Evolutionary conservation across 129 eudicot genomes (phyloP).

Genomic region (Gnaphalium uliginosum): DNA sequence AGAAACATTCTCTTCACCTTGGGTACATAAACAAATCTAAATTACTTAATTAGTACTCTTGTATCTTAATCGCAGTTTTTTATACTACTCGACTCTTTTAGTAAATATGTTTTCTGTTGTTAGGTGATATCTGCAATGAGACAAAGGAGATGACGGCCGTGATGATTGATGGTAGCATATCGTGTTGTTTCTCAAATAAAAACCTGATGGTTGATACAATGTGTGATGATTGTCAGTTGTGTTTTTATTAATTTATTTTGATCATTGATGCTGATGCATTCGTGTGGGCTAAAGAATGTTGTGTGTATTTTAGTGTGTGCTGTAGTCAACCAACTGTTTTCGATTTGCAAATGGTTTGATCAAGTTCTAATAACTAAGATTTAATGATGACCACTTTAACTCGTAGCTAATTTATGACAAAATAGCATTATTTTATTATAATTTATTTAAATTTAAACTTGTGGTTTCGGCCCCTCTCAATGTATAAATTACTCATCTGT

Average conservation of each 20-base stretch:
- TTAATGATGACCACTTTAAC: too few species aligned
- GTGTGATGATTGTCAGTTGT: constrained; percentile 17
- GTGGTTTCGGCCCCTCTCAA: too few species aligned
- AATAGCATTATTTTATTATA: too few species aligned
- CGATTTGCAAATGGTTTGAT: constrained; percentile 5
- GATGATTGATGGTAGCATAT: background rate
- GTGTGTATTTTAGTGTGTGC: constrained; percentile 22
- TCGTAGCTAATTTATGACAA: too few species aligned
- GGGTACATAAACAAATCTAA: constrained; percentile 29
- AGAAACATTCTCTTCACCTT: constrained; percentile 36
- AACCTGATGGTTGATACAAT: constrained; percentile 15
- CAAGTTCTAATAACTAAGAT: constrained; percentile 6
- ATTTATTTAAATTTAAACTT: too few species aligned
- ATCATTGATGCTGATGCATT: constrained; percentile 13
- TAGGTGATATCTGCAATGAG: constrained; percentile 20
- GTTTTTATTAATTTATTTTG: constrained; percentile 9
- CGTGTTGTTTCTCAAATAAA: constrained; percentile 25
- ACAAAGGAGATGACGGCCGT: constrained; percentile 3
- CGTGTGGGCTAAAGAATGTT: background rate
- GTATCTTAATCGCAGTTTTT: too few species aligned
- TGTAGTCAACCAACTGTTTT: background rate
- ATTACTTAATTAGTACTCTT: background rate
- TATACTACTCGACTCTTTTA: too few species aligned
- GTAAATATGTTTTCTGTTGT: background rate
- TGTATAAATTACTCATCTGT: too few species aligned